Percentiles rank a stretch among this genome's conserved stretches.
Evolutionary conservation across 371 early-diverging fungal genomes (phyloP).

Genomic region (Sporodiniella umbellata): DNA sequence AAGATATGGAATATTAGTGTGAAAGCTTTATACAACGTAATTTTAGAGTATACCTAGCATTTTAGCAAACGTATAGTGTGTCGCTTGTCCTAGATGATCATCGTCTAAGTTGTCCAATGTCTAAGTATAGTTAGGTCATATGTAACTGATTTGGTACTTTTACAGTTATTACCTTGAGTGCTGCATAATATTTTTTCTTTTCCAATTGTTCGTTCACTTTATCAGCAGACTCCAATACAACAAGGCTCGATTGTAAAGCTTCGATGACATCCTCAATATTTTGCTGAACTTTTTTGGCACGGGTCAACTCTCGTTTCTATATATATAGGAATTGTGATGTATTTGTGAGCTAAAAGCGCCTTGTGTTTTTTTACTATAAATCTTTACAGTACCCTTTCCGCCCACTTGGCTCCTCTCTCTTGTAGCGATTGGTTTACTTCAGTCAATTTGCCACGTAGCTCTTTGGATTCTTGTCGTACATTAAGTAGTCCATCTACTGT

Average conservation of each 20-base stretch:
- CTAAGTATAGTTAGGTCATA: too few relatives aligned
- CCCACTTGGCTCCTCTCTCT: slow-evolving; percentile 69
- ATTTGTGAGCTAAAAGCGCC: neutral
- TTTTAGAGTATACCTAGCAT: slow-evolving; percentile 56
- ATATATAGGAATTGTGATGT: neutral
- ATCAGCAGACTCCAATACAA: slow-evolving; percentile 87
- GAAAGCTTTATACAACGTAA: too few relatives aligned
- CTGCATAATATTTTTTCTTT: slow-evolving; percentile 84
- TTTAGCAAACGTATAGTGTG: slow-evolving; percentile 74
- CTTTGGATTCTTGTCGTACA: slow-evolving; percentile 86
- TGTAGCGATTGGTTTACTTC: slow-evolving; percentile 86
- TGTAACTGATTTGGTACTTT: too few relatives aligned
- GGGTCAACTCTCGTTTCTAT: slow-evolving; percentile 90
- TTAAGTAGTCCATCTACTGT: slow-evolving; percentile 93
- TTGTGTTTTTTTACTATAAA: slow-evolving; percentile 42
- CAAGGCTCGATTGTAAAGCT: slow-evolving; percentile 77
- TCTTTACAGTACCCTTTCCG: too few relatives aligned
- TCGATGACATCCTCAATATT: slow-evolving; percentile 89
- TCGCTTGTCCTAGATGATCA: slow-evolving; percentile 64
- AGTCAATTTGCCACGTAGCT: slow-evolving; percentile 79
- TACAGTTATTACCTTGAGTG: slow-evolving; percentile 63
- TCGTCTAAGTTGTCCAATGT: slow-evolving; percentile 77
- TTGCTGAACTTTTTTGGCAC: slow-evolving; percentile 76
- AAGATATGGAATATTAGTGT: neutral
- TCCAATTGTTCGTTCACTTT: slow-evolving; percentile 80